Conservation (phyloP, 2,329 filamentous ascomycete species). For the Hypocreales sp. region DNA sequence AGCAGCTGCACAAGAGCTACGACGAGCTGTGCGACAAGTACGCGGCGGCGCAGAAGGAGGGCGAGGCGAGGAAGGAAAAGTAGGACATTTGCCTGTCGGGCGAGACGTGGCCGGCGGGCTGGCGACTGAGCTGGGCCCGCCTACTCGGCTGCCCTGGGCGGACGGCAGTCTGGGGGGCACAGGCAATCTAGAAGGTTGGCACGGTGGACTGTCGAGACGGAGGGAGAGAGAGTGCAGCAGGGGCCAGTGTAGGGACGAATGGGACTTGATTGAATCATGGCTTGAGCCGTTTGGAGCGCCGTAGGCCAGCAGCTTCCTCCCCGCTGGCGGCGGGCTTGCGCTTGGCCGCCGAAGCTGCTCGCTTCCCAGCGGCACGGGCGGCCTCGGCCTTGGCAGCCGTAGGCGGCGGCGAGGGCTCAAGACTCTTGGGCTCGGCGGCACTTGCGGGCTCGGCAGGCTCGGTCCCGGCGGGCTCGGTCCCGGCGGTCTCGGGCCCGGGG, state of each 20-base stretch:
- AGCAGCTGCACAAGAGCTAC: slow-evolving; percentile 74
- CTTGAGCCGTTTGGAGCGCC: slow-evolving; percentile 6
- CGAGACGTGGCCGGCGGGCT: not conserved
- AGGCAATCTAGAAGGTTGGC: too few species aligned
- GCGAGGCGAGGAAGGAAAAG: slow-evolving; percentile 39
- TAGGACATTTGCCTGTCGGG: slow-evolving; percentile 3
- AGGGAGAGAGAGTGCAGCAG: not conserved
- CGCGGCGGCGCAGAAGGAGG: slow-evolving; percentile 35
- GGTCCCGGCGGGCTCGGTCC: too few species aligned
- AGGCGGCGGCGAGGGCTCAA: too few species aligned
- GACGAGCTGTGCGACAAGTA: slow-evolving; percentile 74
- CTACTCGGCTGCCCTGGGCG: too few species aligned
- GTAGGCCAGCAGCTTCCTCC: slow-evolving; percentile 4
- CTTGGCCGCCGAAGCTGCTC: slow-evolving; percentile 7
- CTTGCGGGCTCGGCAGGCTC: too few species aligned
- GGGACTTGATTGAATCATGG: not conserved
- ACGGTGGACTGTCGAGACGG: not conserved
- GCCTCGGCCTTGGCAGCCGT: too few species aligned
- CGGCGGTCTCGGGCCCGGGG: too few species aligned
- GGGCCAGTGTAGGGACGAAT: not conserved
- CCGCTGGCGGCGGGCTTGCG: slow-evolving; percentile 7
- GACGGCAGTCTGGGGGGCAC: too few species aligned
- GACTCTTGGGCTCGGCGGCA: too few species aligned
- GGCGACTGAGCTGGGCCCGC: too few species aligned
- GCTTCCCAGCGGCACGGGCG: too few species aligned